Base-by-base conservation (phyloP, 768 basidiomycete species). In the Termitomyces sp. region DNA sequence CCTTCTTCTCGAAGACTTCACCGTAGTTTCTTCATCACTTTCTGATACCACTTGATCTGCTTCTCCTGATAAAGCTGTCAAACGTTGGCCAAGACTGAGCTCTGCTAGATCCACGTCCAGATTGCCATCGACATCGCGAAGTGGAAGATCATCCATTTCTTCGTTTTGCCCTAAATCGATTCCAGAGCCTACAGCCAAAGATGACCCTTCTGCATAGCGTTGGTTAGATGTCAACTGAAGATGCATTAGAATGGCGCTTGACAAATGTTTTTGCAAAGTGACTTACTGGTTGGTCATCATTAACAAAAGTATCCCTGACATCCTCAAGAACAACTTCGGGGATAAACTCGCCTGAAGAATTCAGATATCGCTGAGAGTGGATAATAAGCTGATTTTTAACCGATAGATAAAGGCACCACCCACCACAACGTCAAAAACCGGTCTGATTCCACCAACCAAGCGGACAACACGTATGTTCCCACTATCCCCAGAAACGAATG, bases 21-120 rank as follows among this genome's bases (percentile, higher is more conserved):
- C 64, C 63, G 40, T 62, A 63, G 54, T 71, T 26, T 78, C 76
- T 16, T 77, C 77, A 16, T 79, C 76, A 57, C 82, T 84, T 50
- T 80, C 81, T 43, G 82, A 83, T 2, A 80, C 82, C 40, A 60
- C 72, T 41, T 70, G 72, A 20, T 72, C 70, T n/a, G 75, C 80
- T 23, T 71, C 73, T 47, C 86, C 85, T 33, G 84, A 81, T 20
- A 92, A 72, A 18, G 89, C 90, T 1, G 90, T 87, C 55, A 98
- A 77, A 14, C 95, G 84, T 73, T 98, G 92, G 5, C 95, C 96
- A 4, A 98, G 82, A 43, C 91, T 93, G 14, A 95, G 81, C 71
- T 98, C 95, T 2, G 94, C 94, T 52, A 95, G 79, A 69, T 96
- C 85, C 10, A 88, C 86, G 63, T 93, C 90, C 10, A 94, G 79